phyloP scores from a whole-genome alignment of 192 early-diverging fungal genomes.

The Rhizoclosmatium sp. region DNA sequence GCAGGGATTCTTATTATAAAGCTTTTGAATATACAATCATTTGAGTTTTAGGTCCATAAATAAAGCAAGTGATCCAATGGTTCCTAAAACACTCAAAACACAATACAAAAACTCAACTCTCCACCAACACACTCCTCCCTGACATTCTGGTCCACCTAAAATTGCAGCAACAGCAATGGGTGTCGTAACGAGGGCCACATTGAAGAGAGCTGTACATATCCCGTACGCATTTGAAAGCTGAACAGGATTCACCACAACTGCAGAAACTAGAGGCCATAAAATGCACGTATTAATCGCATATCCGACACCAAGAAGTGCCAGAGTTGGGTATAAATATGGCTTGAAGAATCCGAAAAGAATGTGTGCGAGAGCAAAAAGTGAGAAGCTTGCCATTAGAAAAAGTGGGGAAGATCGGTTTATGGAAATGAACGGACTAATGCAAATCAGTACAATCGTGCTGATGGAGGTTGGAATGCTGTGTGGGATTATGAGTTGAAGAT shows the following conservation, averaged over 20 bases:
- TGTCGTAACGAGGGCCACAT: slow-evolving; percentile 54
- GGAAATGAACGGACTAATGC: background rate
- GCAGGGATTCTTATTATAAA: no score
- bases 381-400: slow-evolving; percentile 58
- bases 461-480: slow-evolving; percentile 19
- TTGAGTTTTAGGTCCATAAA: no score
- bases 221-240: slow-evolving; percentile 46
- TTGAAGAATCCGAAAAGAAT: slow-evolving; percentile 56
- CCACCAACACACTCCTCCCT: background rate
- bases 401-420: background rate
- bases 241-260: background rate
- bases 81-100: no score
- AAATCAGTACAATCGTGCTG: background rate
- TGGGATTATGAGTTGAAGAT: background rate
- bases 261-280: background rate
- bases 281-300: slow-evolving; percentile 58
- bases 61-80: no score
- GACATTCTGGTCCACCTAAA: slow-evolving; percentile 33
- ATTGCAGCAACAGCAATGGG: slow-evolving; percentile 56
- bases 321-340: slow-evolving; percentile 53
- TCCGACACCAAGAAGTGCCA: slow-evolving; percentile 61
- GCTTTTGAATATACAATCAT: no score
- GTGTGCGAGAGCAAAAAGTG: slow-evolving; percentile 59
- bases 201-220: slow-evolving; percentile 51
- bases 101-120: no score